Base-by-base conservation (phyloP, 768 basidiomycete genomes). In the Lactarius sanguifluus region DNA sequence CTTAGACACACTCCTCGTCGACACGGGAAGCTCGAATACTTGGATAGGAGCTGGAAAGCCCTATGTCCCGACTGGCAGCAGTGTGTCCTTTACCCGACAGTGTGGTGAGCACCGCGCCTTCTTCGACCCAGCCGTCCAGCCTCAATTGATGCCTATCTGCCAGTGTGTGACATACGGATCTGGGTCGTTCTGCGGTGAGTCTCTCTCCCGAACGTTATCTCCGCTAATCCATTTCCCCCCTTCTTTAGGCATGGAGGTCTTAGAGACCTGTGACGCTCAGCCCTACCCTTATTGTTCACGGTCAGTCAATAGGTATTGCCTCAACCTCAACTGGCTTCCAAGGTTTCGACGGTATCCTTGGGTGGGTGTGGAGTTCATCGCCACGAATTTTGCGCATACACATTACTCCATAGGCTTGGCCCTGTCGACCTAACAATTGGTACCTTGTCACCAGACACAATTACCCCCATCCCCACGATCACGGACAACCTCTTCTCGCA, bases 351-450 rank as follows among this genome's bases (percentile, higher is more conserved):
- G 81, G 81, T 13, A 74, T 81, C 56, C 74, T 82, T 8, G 70
- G 80, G 69, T 41, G 32, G 43, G 41, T 43, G 18, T 43, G 43
- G 20, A 9, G 40, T 41, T 7, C 12, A 57, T 32, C 36, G 40
- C 38, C 34, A 25, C 45, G 38, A 7, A 59, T 43, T 8, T 8
- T 23, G 4, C 40, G 10, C 8, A 36, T 18, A 40, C 45, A 20
- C 23, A 58, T 59, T 25, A 16, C 38, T 57, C 20, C 38, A 57
- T 64, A 89, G 86, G 18, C 82, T 89, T 65, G 88, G 88, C 23
- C 88, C 88, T 28, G 75, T 78, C 16, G 80, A 75, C 61, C 78
- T 89, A 54, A 88, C 88, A 1, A n/a, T 74, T 76, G 80, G 75
- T 34, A 80, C 79, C 5, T 72, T 81, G 73, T 30, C 52, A 47